Base-by-base conservation (phyloP, 768 basidiomycete species). In the Cyclocybe cylindracea region DNA sequence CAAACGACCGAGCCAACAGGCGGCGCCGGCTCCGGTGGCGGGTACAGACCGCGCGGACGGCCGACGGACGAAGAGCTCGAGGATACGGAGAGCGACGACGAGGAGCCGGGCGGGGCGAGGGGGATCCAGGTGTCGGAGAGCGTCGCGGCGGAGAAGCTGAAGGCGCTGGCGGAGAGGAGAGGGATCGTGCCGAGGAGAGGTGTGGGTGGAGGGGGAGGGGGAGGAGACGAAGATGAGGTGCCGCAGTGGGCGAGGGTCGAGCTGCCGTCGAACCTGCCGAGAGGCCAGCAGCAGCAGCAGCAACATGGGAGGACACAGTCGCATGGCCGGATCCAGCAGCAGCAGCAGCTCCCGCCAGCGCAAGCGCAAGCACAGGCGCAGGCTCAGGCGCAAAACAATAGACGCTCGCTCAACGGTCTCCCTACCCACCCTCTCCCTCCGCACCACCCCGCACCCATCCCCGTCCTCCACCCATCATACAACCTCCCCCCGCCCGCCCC, bases 11-110 rank as follows among this genome's bases (percentile, higher is more conserved):
- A 24, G 3, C 5, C 24, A 24, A 24, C n/a, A n/a, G n/a, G n/a
- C n/a, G n/a, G n/a, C n/a, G 43, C 51, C 11, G 59, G 54, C 10
- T 55, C 55, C 11, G 50, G 57, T 10, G 65, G 70, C 10, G 79
- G 76, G 5, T 86, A 89, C 55, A 72, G 85, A 11, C 85, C 83
- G 7, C 84, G 82, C 61, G 87, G 84, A 7, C 82, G 79, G 4
- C 89, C 87, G 1, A 72, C 79, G 49, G 85, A 77, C 18, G 72
- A 74, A 57, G 88, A 89, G 64, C 68, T 89, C 74, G 89, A 89
- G 53, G 80, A 85, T n/a, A 24, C 24, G 5, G 79, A 80, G 18
- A 83, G 78, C 50, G 82, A 73, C 13, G 78, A 71, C 37, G 83
- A 84, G 11, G 71, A 24, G 24, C 24, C 69, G 2, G 80, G 77